Base-by-base conservation (phyloP, 805 yeast species). In the Yamadazyma ubonensis region DNA sequence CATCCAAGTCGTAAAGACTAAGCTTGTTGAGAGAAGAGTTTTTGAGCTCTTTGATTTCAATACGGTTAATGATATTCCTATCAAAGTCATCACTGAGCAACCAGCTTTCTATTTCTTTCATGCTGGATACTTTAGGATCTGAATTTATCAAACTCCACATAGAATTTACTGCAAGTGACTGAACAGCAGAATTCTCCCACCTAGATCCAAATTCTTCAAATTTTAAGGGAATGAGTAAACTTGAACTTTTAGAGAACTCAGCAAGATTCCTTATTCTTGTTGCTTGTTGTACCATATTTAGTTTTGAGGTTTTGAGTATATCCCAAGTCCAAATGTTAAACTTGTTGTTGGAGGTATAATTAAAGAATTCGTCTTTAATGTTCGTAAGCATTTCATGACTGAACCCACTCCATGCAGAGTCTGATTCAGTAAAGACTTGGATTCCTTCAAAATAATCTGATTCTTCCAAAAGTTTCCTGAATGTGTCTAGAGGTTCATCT, bases 331-430 rank as follows among this genome's bases (percentile, higher is more conserved):
- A 67, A 7, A 67, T 38, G 39, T 60, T 61, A 40, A 63, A 50
- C 43, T 67, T 69, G 43, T 56, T 59, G 33, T 54, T 55, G 11
- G 53, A 50, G 22, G 67, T 69, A 35, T 55, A 59, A 31, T 63
- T 65, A 50, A 81, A 65, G 50, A 75, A 82, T 51, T 86, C 95
- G 55, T 90, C 96, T 40, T 76, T 68, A 14, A 89, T 36, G 6
- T 70, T 73, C n/a, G 62, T 51, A 17, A 89, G 42, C 45, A 80
- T 48, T 33, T 70, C 69, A 29, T 63, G 57, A 4, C 86, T 59
- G 50, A 85, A 79, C 0, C 96, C 96, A 35, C 88, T 83, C 98
- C 98, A 91, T 0, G 83, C 85, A 16, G 78, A 71, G 54, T 86
- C 95, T 3, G 82, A 49, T 38, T 89, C 96, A 0, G 84, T 75